Evolutionary conservation across 148 eudicot genomes (phyloP).

Genomic region (Vaccinium corymbosum): DNA sequence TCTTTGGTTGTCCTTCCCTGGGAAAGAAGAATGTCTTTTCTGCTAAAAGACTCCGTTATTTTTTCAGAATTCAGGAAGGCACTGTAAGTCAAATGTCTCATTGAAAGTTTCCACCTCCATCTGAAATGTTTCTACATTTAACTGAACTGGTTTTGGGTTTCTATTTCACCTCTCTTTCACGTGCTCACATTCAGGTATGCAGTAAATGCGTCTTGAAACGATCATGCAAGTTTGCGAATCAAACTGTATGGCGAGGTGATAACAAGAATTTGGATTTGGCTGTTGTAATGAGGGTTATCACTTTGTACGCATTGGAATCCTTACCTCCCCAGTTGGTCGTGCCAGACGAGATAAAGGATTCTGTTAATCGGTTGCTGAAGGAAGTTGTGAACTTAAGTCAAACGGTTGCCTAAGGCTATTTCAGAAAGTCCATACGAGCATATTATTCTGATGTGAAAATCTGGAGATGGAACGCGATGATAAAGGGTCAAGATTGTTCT

Average conservation of each 20-base stretch:
- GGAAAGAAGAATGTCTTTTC: constrained; percentile 42
- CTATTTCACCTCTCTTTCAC: neutral
- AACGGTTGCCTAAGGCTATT: constrained; percentile 20
- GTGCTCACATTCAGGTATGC: constrained; percentile 54
- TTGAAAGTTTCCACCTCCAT: neutral
- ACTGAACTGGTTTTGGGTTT: neutral
- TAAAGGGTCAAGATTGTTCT: neutral
- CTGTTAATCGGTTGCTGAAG: constrained; percentile 51
- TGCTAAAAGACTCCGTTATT: constrained; percentile 62
- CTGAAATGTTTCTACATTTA: neutral
- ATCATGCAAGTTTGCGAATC: constrained; percentile 61
- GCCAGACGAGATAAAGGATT: constrained; percentile 52
- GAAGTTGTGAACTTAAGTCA: constrained; percentile 47
- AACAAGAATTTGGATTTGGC: constrained; percentile 38
- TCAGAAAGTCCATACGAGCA: neutral
- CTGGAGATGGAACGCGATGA: neutral
- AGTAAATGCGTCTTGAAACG: constrained; percentile 42
- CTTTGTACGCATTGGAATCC: constrained; percentile 55
- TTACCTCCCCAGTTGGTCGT: constrained; percentile 45
- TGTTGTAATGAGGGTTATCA: constrained; percentile 53
- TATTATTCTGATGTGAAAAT: too few relatives aligned
- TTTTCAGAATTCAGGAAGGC: constrained; percentile 51
- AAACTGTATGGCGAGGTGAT: constrained; percentile 32
- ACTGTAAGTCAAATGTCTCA: constrained; percentile 33
- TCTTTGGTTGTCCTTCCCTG: constrained; percentile 74